A percentile compares a stretch with the other conserved stretches of the same genome.
Conservation (phyloP, 352 stramenopile genomes). For the Globisporangium iwayamae region DNA sequence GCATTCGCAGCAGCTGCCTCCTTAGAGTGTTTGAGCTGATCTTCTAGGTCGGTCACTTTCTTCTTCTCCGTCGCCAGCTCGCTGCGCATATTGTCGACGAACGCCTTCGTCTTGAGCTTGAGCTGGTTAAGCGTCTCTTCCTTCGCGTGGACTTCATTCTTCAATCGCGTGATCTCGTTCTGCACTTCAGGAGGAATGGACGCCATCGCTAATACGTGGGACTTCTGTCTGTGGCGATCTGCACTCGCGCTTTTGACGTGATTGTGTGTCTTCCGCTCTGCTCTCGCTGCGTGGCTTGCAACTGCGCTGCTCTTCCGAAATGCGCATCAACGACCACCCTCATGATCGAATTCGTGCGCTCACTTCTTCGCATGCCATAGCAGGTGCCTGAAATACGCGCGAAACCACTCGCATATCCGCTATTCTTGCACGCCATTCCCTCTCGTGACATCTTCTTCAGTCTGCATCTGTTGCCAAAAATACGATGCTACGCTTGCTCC, state of each 20-base stretch:
- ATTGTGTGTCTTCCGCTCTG: not conserved
- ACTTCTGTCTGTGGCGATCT: not conserved
- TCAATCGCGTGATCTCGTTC: conserved; percentile 52
- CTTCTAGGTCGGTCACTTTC: conserved; percentile 54
- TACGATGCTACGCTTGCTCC: not conserved
- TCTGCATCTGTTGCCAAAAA: not conserved
- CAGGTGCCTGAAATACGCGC: conserved; percentile 1
- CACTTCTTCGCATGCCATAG: not conserved
- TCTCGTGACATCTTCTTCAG: not conserved
- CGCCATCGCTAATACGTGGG: not conserved
- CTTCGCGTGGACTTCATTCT: conserved; percentile 59
- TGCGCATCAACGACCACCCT: conserved; percentile 2
- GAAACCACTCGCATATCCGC: not conserved
- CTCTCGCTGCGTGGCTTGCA: not conserved
- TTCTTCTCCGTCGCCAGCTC: conserved; percentile 64
- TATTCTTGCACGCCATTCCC: not conserved
- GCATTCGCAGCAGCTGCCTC: conserved; percentile 5
- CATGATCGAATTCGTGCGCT: not conserved
- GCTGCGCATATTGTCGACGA: conserved; percentile 72
- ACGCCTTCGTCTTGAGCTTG: conserved; percentile 83
- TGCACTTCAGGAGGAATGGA: conserved; percentile 25
- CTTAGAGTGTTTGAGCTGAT: conserved; percentile 35
- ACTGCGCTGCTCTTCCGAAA: conserved; percentile 6
- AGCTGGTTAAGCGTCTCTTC: conserved; percentile 78
- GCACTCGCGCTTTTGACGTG: not conserved